phyloP scores from a whole-genome alignment of 176 grass and related monocot genomes.

The Hsuehochloa calcarea region DNA sequence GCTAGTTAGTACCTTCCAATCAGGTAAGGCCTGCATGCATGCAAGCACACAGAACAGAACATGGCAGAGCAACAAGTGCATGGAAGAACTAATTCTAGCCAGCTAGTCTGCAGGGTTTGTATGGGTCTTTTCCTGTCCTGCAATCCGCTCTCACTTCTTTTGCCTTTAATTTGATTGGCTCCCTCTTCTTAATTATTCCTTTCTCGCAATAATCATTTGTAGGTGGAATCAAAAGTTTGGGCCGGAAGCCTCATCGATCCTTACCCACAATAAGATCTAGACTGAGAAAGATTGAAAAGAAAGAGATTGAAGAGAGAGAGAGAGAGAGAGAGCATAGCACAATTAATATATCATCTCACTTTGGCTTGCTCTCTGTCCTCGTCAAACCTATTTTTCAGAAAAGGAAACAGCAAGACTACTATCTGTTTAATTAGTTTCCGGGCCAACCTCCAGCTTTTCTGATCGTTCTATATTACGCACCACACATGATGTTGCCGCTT shows the following conservation, averaged over 20 bases:
- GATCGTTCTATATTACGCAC: neutral
- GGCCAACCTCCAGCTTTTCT: neutral
- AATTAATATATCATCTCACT: neutral
- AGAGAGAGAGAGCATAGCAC: neutral
- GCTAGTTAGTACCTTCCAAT: too few relatives aligned
- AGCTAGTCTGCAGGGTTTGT: neutral
- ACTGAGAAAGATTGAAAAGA: neutral
- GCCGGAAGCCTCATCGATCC: neutral
- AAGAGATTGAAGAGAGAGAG: neutral
- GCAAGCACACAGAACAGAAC: too few relatives aligned
- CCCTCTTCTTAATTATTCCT: neutral
- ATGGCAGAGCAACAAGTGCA: too few relatives aligned
- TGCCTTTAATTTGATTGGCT: neutral
- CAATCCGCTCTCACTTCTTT: neutral
- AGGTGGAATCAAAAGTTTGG: neutral
- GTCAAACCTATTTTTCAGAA: constrained; percentile 28
- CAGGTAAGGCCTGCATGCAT: too few relatives aligned
- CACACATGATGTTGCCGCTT: neutral
- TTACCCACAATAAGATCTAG: neutral
- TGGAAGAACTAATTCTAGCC: neutral
- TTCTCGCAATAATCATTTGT: neutral
- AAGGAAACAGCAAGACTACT: constrained; percentile 1
- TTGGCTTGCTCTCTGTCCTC: neutral
- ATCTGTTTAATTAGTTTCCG: neutral
- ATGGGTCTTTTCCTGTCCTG: neutral